Base-by-base conservation (phyloP, 371 early-diverging fungal genomes). In the Batrachochytrium dendrobatidis region DNA sequence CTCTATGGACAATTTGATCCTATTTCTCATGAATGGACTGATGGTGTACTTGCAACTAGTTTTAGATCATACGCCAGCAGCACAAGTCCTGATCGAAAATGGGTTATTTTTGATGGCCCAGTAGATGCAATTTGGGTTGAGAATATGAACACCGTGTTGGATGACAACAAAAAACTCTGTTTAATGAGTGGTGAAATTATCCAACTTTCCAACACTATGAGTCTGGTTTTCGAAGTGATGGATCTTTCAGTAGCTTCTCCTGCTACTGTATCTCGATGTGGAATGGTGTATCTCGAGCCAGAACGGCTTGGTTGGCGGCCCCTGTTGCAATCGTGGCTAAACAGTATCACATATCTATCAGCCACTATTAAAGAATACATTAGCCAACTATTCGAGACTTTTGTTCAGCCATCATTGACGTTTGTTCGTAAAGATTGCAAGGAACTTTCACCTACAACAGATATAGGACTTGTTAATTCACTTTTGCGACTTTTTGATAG, bases 71-170 rank as follows among this genome's bases (percentile, higher is more conserved):
- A 58, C 53, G 80, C 77, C 1, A 69, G 68, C 49, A 69, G 71
- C 32, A 66, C 73, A 0, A 65, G 58, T n/a, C 77, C 77, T 18
- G 78, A 76, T 57, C 61, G 79, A 4, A 75, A 76, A 51, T 83
- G 82, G 82, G 79, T 82, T 20, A 75, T 84, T 24, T 83, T 83
- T 68, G 85, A 84, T 61, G 81, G 83, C 6, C 82, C 82, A 22
- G 81, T 77, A 12, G 82, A 81, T 56, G 82, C 82, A 1, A 67
- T 81, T 28, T 81, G 82, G 79, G 69, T 81, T 33, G 85, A 84
- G 58, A 81, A 84, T 60, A 82, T 84, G 76, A 84, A 84, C 60
- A 78, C 80, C 32, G 80, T 84, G 5, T 60, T 84, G 52, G 83
- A 83, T 59, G 81, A 81, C 62, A 82, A 82, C 61, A 81, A 79